These are phyloP conservation scores for Sphaceloma murrayae DNA, from an alignment of 2,329 filamentous ascomycete genomes.

Conservation along the genomic window DNA sequence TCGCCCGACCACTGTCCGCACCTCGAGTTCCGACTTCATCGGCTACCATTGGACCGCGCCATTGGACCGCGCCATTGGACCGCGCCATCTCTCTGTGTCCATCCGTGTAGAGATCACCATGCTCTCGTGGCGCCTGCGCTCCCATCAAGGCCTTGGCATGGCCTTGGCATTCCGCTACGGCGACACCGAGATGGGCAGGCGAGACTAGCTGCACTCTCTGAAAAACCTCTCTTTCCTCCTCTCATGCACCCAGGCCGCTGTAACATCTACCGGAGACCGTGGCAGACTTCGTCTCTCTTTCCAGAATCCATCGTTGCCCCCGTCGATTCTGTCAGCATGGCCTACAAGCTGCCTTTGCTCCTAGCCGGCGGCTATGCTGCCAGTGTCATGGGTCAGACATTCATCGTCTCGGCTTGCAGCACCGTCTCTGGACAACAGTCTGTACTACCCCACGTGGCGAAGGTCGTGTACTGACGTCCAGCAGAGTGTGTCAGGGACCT, in stretches of 20 bases:
- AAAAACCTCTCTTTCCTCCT: constrained; percentile 1
- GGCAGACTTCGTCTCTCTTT: not conserved
- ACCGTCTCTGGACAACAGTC: constrained; percentile 10
- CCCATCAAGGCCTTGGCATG: constrained; percentile 6
- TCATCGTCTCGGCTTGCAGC: constrained; percentile 9
- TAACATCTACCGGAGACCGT: not conserved
- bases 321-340: not conserved
- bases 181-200: constrained; percentile 13
- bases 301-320: not conserved
- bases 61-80: not conserved
- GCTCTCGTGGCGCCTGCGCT: not conserved
- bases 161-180: constrained; percentile 11
- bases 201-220: not conserved
- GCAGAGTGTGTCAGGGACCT: constrained; percentile 10
- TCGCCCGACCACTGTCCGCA: constrained; percentile 1
- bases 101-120: constrained; percentile 7
- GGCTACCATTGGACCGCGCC: not conserved
- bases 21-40: not conserved
- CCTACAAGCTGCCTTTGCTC: constrained; percentile 1
- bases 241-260: not conserved
- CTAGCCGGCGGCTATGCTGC: constrained; percentile 11
- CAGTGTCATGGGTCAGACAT: constrained; percentile 2
- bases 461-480: not conserved
- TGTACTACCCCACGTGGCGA: constrained; percentile 4
- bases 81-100: not conserved